These are phyloP conservation scores for Esteya vermicola DNA, from an alignment of 2,329 filamentous ascomycete genomes.

Conservation along the genomic window DNA sequence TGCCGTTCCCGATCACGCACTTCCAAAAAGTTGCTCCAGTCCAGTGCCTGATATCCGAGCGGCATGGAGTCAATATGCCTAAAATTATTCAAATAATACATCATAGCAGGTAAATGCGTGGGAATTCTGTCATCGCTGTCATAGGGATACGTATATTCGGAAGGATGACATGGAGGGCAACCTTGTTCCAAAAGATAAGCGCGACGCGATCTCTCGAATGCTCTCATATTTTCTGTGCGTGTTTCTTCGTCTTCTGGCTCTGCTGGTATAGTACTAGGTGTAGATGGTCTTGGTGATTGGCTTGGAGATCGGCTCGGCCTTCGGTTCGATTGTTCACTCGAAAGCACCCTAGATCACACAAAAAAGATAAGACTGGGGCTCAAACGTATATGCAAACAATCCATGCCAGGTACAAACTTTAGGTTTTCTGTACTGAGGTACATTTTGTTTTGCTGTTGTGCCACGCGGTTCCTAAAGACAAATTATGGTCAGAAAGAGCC, in stretches of 20 bases:
- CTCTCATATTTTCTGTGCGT: neutral
- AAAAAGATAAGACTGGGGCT: too few relatives aligned
- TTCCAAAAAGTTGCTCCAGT: neutral
- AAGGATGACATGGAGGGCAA: neutral
- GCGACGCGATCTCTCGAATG: neutral
- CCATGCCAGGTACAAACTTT: too few relatives aligned
- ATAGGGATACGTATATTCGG: neutral
- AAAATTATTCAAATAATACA: neutral
- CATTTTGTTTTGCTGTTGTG: too few relatives aligned
- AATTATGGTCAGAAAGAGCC: too few relatives aligned
- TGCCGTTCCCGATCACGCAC: too few relatives aligned
- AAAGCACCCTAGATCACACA: too few relatives aligned
- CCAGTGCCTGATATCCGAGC: neutral
- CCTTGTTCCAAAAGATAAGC: neutral
- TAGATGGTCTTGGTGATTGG: too few relatives aligned
- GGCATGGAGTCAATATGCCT: neutral
- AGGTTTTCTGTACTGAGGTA: too few relatives aligned
- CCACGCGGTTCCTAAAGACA: too few relatives aligned
- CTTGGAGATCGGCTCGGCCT: too few relatives aligned
- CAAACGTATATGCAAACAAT: too few relatives aligned
- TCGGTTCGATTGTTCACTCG: neutral
- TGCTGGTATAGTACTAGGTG: neutral
- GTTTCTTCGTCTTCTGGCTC: neutral
- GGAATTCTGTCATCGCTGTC: neutral
- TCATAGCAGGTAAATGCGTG: neutral